Evolutionary conservation across 208 protist genomes (phyloP).

Genomic region (Blastocrithidia nonstop): DNA sequence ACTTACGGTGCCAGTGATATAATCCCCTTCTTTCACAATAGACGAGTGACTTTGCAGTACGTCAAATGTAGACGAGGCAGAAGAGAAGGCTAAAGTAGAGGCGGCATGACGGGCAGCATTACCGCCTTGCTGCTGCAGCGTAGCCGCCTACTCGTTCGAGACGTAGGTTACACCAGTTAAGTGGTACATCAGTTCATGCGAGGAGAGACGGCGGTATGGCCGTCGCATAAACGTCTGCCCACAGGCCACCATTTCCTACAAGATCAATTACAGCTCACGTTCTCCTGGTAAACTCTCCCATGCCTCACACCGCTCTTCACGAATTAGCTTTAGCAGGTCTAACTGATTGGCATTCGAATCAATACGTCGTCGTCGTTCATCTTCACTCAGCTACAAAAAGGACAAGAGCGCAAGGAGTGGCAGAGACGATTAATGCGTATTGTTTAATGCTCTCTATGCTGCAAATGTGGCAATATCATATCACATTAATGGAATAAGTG

Average conservation of each 20-base stretch:
- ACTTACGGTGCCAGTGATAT: slow-evolving; percentile 38
- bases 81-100: neutral
- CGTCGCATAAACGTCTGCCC: slow-evolving; percentile 39
- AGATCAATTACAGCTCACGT: slow-evolving; percentile 44
- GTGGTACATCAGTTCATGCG: slow-evolving; percentile 39
- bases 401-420: no score
- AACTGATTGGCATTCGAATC: no score
- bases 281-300: slow-evolving; percentile 11
- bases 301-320: neutral
- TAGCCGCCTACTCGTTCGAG: slow-evolving; percentile 9
- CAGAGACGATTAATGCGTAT: no score
- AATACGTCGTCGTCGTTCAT: no score
- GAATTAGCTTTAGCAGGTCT: neutral
- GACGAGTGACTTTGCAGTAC: no score
- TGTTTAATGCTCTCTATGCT: slow-evolving; percentile 7
- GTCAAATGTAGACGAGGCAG: neutral
- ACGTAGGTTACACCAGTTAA: slow-evolving; percentile 55
- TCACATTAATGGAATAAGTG: slow-evolving; percentile 41
- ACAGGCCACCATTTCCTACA: slow-evolving; percentile 36
- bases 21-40: slow-evolving; percentile 50
- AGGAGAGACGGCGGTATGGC: slow-evolving; percentile 56
- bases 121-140: neutral
- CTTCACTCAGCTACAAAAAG: no score
- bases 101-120: no score
- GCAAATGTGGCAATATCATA: slow-evolving; percentile 14